A percentile compares a stretch with the other conserved stretches of the same genome.
Evolutionary conservation across 805 yeast genomes (phyloP).

Genomic region (Teunomyces pallodes): DNA sequence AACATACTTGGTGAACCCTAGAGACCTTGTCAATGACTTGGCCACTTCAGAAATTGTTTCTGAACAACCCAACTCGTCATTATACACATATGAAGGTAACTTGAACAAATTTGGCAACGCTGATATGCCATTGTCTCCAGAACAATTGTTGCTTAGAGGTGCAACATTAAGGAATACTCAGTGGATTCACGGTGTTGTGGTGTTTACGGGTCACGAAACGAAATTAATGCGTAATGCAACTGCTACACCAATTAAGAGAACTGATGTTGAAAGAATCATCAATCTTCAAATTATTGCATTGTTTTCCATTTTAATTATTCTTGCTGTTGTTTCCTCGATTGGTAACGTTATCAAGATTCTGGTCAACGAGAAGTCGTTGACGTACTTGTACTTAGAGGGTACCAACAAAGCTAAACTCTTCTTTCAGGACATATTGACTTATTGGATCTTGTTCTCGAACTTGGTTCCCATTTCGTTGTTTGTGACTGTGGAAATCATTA

Average conservation of each 20-base stretch:
- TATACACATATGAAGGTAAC: slow-evolving; percentile 95
- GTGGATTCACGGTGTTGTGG: slow-evolving; percentile 91
- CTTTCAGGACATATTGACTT: slow-evolving; percentile 84
- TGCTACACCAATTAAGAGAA: slow-evolving; percentile 95
- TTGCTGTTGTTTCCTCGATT: slow-evolving; percentile 76
- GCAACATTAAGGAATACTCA: slow-evolving; percentile 93
- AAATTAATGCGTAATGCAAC: slow-evolving; percentile 98
- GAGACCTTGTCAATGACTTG: slow-evolving; percentile 41
- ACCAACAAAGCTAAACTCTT: slow-evolving; percentile 68
- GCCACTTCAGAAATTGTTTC: slow-evolving; percentile 51
- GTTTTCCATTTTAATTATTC: slow-evolving; percentile 71
- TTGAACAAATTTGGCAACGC: slow-evolving; percentile 50
- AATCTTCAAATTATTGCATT: slow-evolving; percentile 88
- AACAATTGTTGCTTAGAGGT: slow-evolving; percentile 89
- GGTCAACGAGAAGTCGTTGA: slow-evolving; percentile 49
- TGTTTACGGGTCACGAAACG: slow-evolving; percentile 98
- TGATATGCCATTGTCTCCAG: slow-evolving; percentile 75
- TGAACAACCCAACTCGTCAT: slow-evolving; percentile 90
- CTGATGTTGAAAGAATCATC: slow-evolving; percentile 94
- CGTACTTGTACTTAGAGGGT: slow-evolving; percentile 68
- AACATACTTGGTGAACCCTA: slow-evolving; percentile 63
- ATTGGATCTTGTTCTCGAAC: slow-evolving; percentile 94
- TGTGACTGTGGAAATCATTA: slow-evolving; percentile 94
- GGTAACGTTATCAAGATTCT: slow-evolving; percentile 81
- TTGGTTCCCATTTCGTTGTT: slow-evolving; percentile 96